Conservation (phyloP, 257 asterid genomes). For the Jacaranda mimosifolia region DNA sequence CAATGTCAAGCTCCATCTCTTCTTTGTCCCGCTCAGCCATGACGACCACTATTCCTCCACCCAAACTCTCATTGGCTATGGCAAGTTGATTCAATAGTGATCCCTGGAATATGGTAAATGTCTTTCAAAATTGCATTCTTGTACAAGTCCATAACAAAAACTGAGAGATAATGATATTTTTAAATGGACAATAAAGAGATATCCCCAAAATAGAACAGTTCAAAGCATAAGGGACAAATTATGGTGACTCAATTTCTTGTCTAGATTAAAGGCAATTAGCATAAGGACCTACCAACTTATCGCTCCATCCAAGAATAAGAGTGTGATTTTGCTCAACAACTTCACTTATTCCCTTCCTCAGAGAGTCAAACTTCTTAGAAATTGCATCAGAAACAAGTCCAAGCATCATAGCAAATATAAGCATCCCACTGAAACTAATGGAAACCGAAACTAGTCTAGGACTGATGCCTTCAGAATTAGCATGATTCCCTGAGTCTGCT, state of each 20-base stretch:
- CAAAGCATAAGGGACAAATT: background rate
- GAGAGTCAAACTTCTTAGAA: slow-evolving; percentile 92
- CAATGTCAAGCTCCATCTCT: slow-evolving; percentile 95
- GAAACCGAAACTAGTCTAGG: slow-evolving; percentile 79
- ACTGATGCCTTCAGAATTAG: slow-evolving; percentile 81
- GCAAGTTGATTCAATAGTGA: slow-evolving; percentile 87
- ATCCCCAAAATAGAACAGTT: slow-evolving; percentile 15
- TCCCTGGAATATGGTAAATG: slow-evolving; percentile 57
- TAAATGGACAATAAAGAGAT: background rate
- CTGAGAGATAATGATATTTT: slow-evolving; percentile 5
- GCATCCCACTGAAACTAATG: slow-evolving; percentile 94
- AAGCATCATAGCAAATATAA: slow-evolving; percentile 96
- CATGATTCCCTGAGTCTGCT: slow-evolving; percentile 85
- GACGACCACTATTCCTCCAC: slow-evolving; percentile 89
- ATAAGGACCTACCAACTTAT: slow-evolving; percentile 71
- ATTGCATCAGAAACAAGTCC: slow-evolving; percentile 94
- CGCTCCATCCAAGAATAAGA: slow-evolving; percentile 95
- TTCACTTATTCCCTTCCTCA: slow-evolving; percentile 93
- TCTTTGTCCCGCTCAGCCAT: slow-evolving; percentile 97
- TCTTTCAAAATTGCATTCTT: slow-evolving; percentile 27
- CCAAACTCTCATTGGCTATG: slow-evolving; percentile 91
- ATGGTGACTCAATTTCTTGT: background rate
- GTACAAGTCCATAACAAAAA: slow-evolving; percentile 16
- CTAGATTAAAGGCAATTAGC: slow-evolving; percentile 14
- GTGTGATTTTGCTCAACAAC: slow-evolving; percentile 91